Evolutionary conservation across 2,329 filamentous ascomycete genomes (phyloP).

Genomic region (Claviceps sp.): DNA sequence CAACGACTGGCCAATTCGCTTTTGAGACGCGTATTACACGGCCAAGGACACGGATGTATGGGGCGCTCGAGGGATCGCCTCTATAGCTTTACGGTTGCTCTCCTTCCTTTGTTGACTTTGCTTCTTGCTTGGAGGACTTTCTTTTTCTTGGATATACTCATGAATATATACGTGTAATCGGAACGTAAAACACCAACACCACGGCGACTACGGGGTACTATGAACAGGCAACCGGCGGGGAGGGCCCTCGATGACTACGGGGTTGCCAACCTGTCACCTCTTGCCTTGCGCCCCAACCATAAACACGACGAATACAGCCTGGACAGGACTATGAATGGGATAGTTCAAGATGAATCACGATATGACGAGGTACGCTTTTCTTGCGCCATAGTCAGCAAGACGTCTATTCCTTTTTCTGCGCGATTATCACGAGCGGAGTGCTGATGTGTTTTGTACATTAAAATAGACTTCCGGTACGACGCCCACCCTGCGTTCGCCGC

Average conservation of each 20-base stretch:
- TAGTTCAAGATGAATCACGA: constrained; percentile 29
- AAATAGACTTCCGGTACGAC: background rate
- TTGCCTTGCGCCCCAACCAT: constrained; percentile 25
- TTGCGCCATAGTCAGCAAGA: background rate
- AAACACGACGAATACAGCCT: constrained; percentile 48
- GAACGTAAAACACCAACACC: constrained; percentile 1
- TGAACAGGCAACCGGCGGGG: constrained; percentile 27
- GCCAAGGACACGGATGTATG: constrained; percentile 1
- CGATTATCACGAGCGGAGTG: background rate
- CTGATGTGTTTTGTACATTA: background rate
- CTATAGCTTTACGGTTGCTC: background rate
- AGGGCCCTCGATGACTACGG: constrained; percentile 23
- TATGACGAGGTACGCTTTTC: constrained; percentile 42
- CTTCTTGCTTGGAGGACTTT: background rate
- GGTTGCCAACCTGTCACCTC: constrained; percentile 17
- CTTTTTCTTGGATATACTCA: constrained; percentile 11
- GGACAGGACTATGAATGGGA: constrained; percentile 21
- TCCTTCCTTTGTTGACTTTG: background rate
- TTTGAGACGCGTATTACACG: background rate
- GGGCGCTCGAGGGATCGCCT: constrained; percentile 1
- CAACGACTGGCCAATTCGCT: background rate
- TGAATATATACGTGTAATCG: constrained; percentile 9
- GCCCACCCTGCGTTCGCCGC: constrained; percentile 23
- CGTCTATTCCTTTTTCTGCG: background rate
- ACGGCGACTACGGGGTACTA: constrained; percentile 9